A percentile compares a stretch with the other conserved stretches of the same genome.
Evolutionary conservation across 306 rosid genomes (phyloP).

Genomic region (Styphnolobium japonicum): DNA sequence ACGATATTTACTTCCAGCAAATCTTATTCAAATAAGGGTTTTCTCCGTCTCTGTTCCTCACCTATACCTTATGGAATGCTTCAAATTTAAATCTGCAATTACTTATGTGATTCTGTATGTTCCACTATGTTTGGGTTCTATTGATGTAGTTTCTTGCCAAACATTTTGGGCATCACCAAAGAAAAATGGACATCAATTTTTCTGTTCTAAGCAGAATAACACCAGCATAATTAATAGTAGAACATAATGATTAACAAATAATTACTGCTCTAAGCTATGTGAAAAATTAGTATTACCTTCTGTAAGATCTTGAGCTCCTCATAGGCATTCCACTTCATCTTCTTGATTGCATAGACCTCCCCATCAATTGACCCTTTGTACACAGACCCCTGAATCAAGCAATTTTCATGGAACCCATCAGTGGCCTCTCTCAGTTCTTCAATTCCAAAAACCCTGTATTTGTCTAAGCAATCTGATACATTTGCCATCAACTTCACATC

Average conservation of each 20-base stretch:
- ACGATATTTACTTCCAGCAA: conserved; percentile 7
- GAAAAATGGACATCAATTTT: neutral
- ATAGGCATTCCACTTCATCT: conserved; percentile 93
- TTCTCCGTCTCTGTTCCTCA: neutral
- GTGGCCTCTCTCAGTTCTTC: conserved; percentile 74
- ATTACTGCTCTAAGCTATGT: neutral
- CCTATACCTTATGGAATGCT: neutral
- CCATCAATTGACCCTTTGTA: conserved; percentile 67
- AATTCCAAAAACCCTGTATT: conserved; percentile 72
- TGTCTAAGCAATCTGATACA: conserved; percentile 90
- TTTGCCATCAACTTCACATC: conserved; percentile 72
- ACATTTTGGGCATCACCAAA: neutral
- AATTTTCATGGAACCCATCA: conserved; percentile 51
- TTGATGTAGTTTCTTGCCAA: neutral
- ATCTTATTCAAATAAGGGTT: neutral
- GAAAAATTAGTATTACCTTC: conserved; percentile 53
- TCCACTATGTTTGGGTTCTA: neutral
- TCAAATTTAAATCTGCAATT: neutral
- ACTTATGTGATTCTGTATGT: neutral
- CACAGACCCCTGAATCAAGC: conserved; percentile 80
- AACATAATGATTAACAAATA: neutral
- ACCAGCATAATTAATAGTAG: neutral
- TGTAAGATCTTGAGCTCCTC: conserved; percentile 98
- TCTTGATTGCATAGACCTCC: conserved; percentile 73
- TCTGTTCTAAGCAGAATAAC: neutral